Percentiles rank a stretch among this genome's conserved stretches.
These are phyloP conservation scores for Heliamphora exappendiculata DNA, from an alignment of 148 eudicot genomes.

Conservation along the genomic window DNA sequence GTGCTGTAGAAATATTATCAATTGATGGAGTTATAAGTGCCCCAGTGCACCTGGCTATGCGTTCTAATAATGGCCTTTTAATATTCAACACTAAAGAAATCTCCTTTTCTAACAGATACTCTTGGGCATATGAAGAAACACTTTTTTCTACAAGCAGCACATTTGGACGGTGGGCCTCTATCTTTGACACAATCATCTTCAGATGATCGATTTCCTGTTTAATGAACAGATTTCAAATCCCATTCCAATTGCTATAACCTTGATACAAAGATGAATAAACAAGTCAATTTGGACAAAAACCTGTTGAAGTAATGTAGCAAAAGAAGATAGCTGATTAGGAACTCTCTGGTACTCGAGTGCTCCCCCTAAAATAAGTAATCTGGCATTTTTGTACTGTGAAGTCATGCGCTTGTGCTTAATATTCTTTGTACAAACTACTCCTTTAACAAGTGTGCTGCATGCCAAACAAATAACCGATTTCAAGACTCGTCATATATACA, in stretches of 20 bases:
- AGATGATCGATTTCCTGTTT: slow-evolving; percentile 81
- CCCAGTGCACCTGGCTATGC: slow-evolving; percentile 86
- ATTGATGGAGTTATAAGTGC: slow-evolving; percentile 70
- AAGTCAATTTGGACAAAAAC: slow-evolving; percentile 22
- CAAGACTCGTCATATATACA: neutral
- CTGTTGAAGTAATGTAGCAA: slow-evolving; percentile 80
- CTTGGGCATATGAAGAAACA: slow-evolving; percentile 91
- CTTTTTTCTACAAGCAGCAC: slow-evolving; percentile 94
- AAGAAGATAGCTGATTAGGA: slow-evolving; percentile 77
- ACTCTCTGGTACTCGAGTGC: slow-evolving; percentile 86
- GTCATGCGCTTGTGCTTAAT: slow-evolving; percentile 98
- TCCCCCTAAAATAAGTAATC: slow-evolving; percentile 80
- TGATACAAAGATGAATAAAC: neutral
- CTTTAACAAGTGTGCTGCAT: slow-evolving; percentile 75
- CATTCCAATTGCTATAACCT: neutral
- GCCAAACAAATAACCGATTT: slow-evolving; percentile 1
- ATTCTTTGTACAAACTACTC: slow-evolving; percentile 92
- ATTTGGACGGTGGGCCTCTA: slow-evolving; percentile 84
- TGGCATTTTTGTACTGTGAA: slow-evolving; percentile 76
- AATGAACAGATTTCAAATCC: slow-evolving; percentile 15
- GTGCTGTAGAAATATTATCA: slow-evolving; percentile 50
- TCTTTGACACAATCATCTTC: slow-evolving; percentile 73
- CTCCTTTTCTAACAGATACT: slow-evolving; percentile 79
- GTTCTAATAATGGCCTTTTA: slow-evolving; percentile 72
- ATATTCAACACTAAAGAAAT: slow-evolving; percentile 94